Evolutionary conservation across 2,329 filamentous ascomycete species (phyloP).

Genomic region (Ramichloridium luteum): DNA sequence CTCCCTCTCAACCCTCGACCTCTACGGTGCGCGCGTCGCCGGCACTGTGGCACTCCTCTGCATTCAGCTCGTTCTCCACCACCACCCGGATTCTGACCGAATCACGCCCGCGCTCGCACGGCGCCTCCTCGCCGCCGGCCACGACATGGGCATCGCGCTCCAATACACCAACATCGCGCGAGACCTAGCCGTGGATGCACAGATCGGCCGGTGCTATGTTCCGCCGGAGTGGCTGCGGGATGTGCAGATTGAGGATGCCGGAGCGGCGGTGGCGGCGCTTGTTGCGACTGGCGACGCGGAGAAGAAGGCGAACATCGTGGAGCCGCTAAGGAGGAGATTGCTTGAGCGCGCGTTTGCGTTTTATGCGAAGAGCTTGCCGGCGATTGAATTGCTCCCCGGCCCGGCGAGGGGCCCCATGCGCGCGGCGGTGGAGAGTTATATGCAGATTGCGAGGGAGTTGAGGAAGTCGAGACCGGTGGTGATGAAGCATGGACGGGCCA

Average conservation of each 20-base stretch:
- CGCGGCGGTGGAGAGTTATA: conserved; percentile 62
- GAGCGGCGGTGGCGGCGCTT: not conserved
- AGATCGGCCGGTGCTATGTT: conserved; percentile 55
- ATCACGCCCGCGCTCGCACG: conserved; percentile 21
- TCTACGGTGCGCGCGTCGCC: conserved; percentile 56
- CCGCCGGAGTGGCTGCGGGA: conserved; percentile 52
- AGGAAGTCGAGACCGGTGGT: conserved; percentile 32
- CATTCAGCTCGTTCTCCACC: conserved; percentile 52
- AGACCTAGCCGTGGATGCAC: conserved; percentile 56
- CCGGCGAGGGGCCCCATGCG: conserved; percentile 52
- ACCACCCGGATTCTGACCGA: conserved; percentile 31
- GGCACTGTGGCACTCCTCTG: conserved; percentile 60
- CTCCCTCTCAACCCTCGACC: conserved; percentile 45
- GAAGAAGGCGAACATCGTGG: conserved; percentile 27
- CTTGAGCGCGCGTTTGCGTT: conserved; percentile 49
- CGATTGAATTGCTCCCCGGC: conserved; percentile 49
- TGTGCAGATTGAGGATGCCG: conserved; percentile 34
- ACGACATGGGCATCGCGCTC: conserved; percentile 59
- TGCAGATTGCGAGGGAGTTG: conserved; percentile 60
- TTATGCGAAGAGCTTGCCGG: conserved; percentile 42
- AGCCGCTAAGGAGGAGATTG: conserved; percentile 40
- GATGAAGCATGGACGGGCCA: conserved; percentile 34
- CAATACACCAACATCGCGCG: conserved; percentile 68
- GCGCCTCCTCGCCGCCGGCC: conserved; percentile 44
- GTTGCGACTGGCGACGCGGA: conserved; percentile 18